A percentile compares a stretch with the other conserved stretches of the same genome.
Evolutionary conservation across 1,139 yeast species (phyloP).

Genomic region (Lodderomyces elongisporus): DNA sequence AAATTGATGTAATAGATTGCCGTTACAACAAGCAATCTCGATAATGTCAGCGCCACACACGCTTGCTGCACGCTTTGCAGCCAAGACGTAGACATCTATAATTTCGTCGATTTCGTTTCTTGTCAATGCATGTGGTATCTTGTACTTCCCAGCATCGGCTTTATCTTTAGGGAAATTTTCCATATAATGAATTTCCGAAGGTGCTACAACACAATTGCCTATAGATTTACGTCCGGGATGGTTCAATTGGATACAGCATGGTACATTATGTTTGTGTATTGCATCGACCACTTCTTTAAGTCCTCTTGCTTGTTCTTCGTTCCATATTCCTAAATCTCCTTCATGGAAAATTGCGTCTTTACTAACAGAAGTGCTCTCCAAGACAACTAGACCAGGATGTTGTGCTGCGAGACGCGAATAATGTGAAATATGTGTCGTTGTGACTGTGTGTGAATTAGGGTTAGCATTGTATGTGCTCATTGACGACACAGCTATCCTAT

Average conservation of each 20-base stretch:
- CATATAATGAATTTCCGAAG: slow-evolving; percentile 43
- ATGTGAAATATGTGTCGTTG: slow-evolving; percentile 42
- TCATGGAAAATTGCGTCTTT: slow-evolving; percentile 40
- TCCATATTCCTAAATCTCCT: slow-evolving; percentile 46
- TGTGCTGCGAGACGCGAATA: slow-evolving; percentile 38
- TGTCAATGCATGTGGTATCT: slow-evolving; percentile 29
- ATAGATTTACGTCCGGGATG: slow-evolving; percentile 53
- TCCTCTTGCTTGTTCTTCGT: slow-evolving; percentile 45
- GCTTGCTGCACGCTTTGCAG: slow-evolving; percentile 43
- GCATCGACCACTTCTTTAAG: slow-evolving; percentile 46
- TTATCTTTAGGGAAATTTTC: slow-evolving; percentile 23
- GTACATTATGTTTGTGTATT: slow-evolving; percentile 45
- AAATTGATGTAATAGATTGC: slow-evolving; percentile 40
- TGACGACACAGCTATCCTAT: slow-evolving; percentile 55
- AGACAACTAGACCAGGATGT: slow-evolving; percentile 51
- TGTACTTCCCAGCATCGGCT: slow-evolving; percentile 17
- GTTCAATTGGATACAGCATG: slow-evolving; percentile 49
- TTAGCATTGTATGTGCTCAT: slow-evolving; percentile 50
- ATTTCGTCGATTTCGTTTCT: slow-evolving; percentile 27
- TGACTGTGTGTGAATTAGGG: slow-evolving; percentile 27
- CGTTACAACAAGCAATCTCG: slow-evolving; percentile 51
- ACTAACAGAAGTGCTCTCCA: slow-evolving; percentile 48
- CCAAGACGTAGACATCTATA: slow-evolving; percentile 32
- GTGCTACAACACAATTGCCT: slow-evolving; percentile 35
- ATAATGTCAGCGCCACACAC: slow-evolving; percentile 41